Conservation (phyloP, 2,329 filamentous ascomycete species). For the Botrytis tulipae region DNA sequence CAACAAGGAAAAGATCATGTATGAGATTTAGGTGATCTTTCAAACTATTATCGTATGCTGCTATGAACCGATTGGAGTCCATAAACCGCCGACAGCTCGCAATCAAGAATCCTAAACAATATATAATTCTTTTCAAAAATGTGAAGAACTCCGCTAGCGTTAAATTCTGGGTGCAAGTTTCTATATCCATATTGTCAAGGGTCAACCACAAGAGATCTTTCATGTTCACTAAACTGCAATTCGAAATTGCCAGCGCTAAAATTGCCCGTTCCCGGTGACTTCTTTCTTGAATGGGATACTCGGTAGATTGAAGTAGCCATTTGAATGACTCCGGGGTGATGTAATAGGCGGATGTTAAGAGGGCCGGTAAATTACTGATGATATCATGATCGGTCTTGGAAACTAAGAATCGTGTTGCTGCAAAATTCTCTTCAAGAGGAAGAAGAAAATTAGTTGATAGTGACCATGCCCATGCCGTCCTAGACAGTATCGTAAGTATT, state of each 20-base stretch:
- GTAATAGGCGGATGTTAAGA: too few relatives aligned
- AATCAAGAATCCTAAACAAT: too few relatives aligned
- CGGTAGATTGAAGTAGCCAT: not conserved
- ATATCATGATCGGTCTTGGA: not conserved
- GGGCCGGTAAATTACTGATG: not conserved
- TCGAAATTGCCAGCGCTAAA: not conserved
- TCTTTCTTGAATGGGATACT: not conserved
- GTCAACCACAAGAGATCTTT: too few relatives aligned
- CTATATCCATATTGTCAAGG: not conserved
- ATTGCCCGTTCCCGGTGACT: not conserved
- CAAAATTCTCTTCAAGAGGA: too few relatives aligned
- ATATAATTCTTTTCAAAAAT: fast-evolving
- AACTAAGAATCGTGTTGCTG: too few relatives aligned
- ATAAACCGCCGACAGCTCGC: too few relatives aligned
- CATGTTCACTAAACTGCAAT: fast-evolving
- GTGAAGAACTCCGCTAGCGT: fast-evolving
- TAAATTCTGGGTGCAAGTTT: not conserved
- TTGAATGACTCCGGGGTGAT: fast-evolving
- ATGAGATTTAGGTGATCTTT: not conserved
- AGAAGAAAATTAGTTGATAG: too few relatives aligned
- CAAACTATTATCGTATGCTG: too few relatives aligned
- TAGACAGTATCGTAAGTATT: not conserved
- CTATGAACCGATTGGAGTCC: too few relatives aligned
- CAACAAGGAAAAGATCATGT: not conserved
- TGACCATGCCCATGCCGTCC: not conserved